Conservation (phyloP, 371 early-diverging fungal genomes). For the Apophysomyces ossiformis region DNA sequence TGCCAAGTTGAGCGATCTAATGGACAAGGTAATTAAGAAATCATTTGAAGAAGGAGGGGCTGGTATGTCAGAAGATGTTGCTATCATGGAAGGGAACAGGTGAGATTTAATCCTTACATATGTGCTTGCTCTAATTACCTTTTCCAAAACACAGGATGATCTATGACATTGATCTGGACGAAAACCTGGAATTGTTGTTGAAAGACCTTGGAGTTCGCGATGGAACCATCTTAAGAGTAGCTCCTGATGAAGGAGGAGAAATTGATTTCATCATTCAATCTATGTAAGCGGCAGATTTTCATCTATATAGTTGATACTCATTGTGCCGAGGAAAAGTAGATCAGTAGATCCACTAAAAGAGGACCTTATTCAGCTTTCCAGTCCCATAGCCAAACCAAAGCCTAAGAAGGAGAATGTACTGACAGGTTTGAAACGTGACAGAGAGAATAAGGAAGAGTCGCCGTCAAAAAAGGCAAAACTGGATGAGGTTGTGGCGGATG, state of each 20-base stretch:
- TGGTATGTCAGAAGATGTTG: conserved; percentile 51
- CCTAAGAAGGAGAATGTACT: neutral
- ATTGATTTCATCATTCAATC: conserved; percentile 44
- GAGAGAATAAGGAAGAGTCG: conserved; percentile 21
- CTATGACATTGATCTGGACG: conserved; percentile 92
- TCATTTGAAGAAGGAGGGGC: conserved; percentile 50
- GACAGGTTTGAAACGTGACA: conserved; percentile 20
- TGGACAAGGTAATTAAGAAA: conserved; percentile 42
- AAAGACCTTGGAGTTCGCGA: conserved; percentile 61
- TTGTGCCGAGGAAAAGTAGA: neutral
- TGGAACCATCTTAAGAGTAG: conserved; percentile 61
- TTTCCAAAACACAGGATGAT: conserved; percentile 58
- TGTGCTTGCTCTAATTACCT: conserved; percentile 1
- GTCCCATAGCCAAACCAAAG: conserved; percentile 23
- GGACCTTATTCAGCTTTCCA: conserved; percentile 13
- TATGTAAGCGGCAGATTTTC: conserved; percentile 27
- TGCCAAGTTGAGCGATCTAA: conserved; percentile 58
- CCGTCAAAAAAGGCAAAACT: conserved; percentile 22
- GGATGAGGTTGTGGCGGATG: conserved; percentile 11
- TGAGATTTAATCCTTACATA: conserved; percentile 18
- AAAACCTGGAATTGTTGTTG: conserved; percentile 68
- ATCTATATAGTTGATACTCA: neutral
- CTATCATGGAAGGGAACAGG: conserved; percentile 64
- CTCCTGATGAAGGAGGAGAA: conserved; percentile 49
- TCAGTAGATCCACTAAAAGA: conserved; percentile 17